A percentile compares a stretch with the other conserved stretches of the same genome.
Conservation (phyloP, 2,329 filamentous ascomycete species). For the Bretziella fagacearum region DNA sequence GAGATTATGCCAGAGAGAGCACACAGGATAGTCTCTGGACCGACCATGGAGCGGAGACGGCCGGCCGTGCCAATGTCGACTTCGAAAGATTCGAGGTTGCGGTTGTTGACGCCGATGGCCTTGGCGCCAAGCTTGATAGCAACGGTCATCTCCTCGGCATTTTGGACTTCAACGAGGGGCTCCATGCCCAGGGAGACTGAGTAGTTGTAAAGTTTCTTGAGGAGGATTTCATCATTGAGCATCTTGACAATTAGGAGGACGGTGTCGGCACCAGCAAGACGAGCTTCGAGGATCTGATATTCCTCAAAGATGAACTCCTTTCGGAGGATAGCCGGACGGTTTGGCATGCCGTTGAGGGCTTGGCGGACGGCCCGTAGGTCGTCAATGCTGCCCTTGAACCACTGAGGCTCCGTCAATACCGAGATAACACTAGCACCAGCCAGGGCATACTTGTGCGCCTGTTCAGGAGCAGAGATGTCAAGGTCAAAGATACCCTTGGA, state of each 20-base stretch:
- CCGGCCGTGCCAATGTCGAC: conserved; percentile 88
- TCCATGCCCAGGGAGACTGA: conserved; percentile 89
- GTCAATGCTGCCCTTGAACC: conserved; percentile 97
- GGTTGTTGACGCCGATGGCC: conserved; percentile 94
- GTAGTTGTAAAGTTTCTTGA: conserved; percentile 72
- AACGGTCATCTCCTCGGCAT: conserved; percentile 74
- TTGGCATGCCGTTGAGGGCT: conserved; percentile 77
- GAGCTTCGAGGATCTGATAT: conserved; percentile 91
- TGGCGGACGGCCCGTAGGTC: conserved; percentile 77
- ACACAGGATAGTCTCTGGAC: conserved; percentile 72
- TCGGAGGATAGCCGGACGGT: conserved; percentile 75
- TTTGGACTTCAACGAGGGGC: conserved; percentile 92
- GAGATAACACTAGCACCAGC: conserved; percentile 95
- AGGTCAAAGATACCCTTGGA: conserved; percentile 91
- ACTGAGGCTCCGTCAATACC: conserved; percentile 94
- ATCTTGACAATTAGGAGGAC: conserved; percentile 96
- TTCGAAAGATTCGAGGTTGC: conserved; percentile 90
- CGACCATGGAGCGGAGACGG: conserved; percentile 71
- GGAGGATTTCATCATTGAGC: conserved; percentile 51
- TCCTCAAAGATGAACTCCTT: conserved; percentile 98
- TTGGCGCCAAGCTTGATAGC: conserved; percentile 75
- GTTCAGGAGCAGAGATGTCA: conserved; percentile 69
- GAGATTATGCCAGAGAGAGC: conserved; percentile 88
- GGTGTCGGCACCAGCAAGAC: conserved; percentile 84
- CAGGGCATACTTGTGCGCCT: conserved; percentile 80